Evolutionary conservation across 2,329 filamentous ascomycete genomes (phyloP).

Genomic region (Penicillium sp.): DNA sequence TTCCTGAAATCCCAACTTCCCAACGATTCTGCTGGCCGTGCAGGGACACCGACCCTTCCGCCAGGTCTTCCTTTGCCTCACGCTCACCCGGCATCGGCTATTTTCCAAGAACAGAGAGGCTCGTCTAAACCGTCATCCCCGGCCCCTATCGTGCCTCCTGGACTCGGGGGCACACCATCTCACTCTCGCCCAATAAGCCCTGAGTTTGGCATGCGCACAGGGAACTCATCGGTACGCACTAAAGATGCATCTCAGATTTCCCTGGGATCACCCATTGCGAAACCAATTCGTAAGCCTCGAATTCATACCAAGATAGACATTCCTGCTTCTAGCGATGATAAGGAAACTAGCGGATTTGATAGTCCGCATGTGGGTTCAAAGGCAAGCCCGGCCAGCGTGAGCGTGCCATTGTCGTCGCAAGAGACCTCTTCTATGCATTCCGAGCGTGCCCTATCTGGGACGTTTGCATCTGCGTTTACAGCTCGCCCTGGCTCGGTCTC

Average conservation of each 20-base stretch:
- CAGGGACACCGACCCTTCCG: slow-evolving; percentile 42
- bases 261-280: slow-evolving; percentile 33
- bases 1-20: slow-evolving; percentile 38
- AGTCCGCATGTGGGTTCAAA: slow-evolving; percentile 19
- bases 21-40: slow-evolving; percentile 33
- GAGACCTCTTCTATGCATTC: slow-evolving; percentile 24
- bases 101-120: slow-evolving; percentile 33
- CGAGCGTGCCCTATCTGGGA: slow-evolving; percentile 18
- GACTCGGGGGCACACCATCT: slow-evolving; percentile 31
- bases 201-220: slow-evolving; percentile 22
- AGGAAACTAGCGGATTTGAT: slow-evolving; percentile 14
- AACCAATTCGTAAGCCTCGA: not conserved
- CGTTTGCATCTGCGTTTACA: slow-evolving; percentile 10
- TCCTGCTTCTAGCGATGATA: slow-evolving; percentile 16
- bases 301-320: slow-evolving; percentile 3
- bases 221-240: slow-evolving; percentile 21
- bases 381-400: slow-evolving; percentile 36
- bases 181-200: slow-evolving; percentile 32
- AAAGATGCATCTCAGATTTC: slow-evolving; percentile 41
- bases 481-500: slow-evolving; percentile 27
- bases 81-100: slow-evolving; percentile 37
- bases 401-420: slow-evolving; percentile 26
- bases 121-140: slow-evolving; percentile 33
- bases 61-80: slow-evolving; percentile 46
- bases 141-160: slow-evolving; percentile 29